Percentiles rank a stretch among this genome's conserved stretches.
Evolutionary conservation across 108 stramenopile species (phyloP).

Genomic region (Cyclotella sp.): DNA sequence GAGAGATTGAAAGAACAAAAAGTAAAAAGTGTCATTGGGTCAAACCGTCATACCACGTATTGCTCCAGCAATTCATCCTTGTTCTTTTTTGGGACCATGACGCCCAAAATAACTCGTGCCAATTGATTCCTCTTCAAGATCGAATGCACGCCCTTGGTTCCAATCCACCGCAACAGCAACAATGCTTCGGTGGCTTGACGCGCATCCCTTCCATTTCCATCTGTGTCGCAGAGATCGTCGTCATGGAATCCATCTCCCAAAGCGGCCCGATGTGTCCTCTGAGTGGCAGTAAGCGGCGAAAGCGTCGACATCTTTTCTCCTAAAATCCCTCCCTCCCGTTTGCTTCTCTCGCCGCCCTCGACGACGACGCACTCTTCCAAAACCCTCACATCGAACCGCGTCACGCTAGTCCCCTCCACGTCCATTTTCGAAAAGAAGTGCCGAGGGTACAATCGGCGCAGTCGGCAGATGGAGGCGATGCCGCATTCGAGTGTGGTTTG

Average conservation of each 20-base stretch:
- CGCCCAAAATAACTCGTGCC: constrained; percentile 34
- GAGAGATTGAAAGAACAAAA: not conserved
- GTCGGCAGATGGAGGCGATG: constrained; percentile 47
- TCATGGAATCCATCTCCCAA: not conserved
- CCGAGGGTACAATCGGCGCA: constrained; percentile 31
- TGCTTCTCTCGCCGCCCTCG: constrained; percentile 6
- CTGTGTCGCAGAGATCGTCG: not conserved
- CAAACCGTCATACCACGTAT: constrained; percentile 34
- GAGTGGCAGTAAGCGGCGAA: constrained; percentile 14
- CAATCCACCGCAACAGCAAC: constrained; percentile 37
- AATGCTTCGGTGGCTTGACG: constrained; percentile 33
- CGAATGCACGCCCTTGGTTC: constrained; percentile 7
- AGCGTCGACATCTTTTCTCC: constrained; percentile 1
- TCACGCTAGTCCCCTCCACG: constrained; percentile 26
- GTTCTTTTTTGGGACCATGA: constrained; percentile 28
- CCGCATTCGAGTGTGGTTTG: constrained; percentile 40
- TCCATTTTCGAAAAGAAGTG: constrained; percentile 28
- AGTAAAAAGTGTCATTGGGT: no score
- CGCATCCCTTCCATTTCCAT: not conserved
- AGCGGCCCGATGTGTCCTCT: not conserved
- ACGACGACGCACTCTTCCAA: constrained; percentile 8
- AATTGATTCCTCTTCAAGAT: constrained; percentile 31
- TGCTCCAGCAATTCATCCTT: constrained; percentile 34
- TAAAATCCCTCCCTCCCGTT: not conserved
- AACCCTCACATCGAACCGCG: constrained; percentile 15